Base-by-base conservation (phyloP, 116 monocot species). In the Zostera marina region DNA sequence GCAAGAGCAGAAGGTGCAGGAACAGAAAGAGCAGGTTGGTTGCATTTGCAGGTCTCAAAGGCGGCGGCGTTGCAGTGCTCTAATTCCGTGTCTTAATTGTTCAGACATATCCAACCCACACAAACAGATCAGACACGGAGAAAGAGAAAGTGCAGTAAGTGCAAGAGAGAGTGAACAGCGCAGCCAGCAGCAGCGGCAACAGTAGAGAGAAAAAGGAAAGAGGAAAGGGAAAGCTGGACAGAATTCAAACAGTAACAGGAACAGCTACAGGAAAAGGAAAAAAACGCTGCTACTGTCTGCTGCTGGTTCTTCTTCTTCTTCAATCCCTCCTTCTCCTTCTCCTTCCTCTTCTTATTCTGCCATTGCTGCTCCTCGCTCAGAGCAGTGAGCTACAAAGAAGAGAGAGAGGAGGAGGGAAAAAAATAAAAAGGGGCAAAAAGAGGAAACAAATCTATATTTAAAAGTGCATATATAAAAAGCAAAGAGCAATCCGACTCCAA, bases 31-130 rank as follows among this genome's bases (percentile, higher is more conserved):
- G 39, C 52, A 20, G 63, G 41, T 41, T 52, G 52, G 26, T 40
- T 63, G 47, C n/a, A n/a, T 15, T 40, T 52, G 52, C 63, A 63
- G 63, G 63, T 41, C 22, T 52, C 63, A 63, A 53, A 40, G 61
- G 54, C 57, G 70, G 64, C 64, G 56, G 51, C 64, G 48, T 64
- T 59, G 56, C 63, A 71, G 70, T 51, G 64, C 63, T 64, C 70
- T 71, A 64, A 66, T 71, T 71, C 70, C 41, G 47, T 43, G 55
- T 63, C 63, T 71, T 71, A 71, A 71, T 58, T 71, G 70, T 52
- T 25, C 46, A 53, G 63, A 63, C 49, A 45, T 8, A 52, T 39
- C 22, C 23, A 25, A 7, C 62, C n/a, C n/a, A n/a, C 32, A 63
- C 10, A 19, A 26, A 56, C 58, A 59, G 59, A 59, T 22, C 52